Base-by-base conservation (phyloP, 2,329 filamentous ascomycete genomes). In the Geosmithia flava region DNA sequence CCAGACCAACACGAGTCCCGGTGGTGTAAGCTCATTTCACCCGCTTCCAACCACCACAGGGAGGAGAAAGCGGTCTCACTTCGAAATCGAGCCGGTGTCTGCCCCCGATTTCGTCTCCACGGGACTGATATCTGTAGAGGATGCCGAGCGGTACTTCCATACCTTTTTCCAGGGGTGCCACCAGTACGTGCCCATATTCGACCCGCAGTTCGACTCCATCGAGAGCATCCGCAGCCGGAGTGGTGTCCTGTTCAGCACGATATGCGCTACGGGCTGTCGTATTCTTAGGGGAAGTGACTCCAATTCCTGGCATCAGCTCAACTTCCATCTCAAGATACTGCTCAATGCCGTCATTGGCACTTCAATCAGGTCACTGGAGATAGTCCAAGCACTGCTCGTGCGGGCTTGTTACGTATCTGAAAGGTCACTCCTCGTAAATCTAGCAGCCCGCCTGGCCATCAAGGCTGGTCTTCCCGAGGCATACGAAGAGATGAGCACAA, bases 401-500 rank as follows among this genome's bases (percentile, higher is more conserved):
- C 64, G 72, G 45, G 72, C 73, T 1, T 73, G 71, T 48, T 78
- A 77, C 51, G 70, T 69, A 0, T 65, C 75, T 3, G 74, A 76
- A 47, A 65, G 73, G 0, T 73, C 70, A 7, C 54, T 76, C 1
- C 58, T 78, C 0, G 59, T 74, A 2, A 70, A 72, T 0, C 65
- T 74, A 42, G 74, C 74, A 1, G 65, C 70, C 3, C 62, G 70
- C 39, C 72, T 76, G 62, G 72, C 73, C 1, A 58, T 75, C 1
- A 69, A 75, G 40, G 53, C 75, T 5, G 63, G 66, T 1, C 55
- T 78, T 0, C 66, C 70, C 48, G 54, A 67, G 51, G 61, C 68
- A 13, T 68, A 68, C 57, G 60, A 68, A 55, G 57, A 67, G 47
- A 52, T 69, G 15, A 60, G 60, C 33, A 55, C 59, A 6, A 53